Evolutionary conservation across 345 rosid species (phyloP).

Genomic region (Cochlearia excelsa): DNA sequence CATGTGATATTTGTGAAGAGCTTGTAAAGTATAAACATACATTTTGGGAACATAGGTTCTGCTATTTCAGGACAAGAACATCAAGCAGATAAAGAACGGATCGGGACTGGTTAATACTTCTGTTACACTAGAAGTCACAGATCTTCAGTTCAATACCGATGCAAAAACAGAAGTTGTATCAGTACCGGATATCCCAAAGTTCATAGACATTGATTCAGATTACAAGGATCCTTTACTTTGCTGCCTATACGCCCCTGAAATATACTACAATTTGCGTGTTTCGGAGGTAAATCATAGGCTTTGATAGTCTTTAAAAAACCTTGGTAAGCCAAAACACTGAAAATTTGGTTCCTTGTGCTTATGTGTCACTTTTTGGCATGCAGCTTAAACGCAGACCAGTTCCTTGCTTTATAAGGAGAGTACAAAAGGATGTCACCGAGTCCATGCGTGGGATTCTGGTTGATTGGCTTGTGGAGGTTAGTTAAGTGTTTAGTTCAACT

Average conservation of each 20-base stretch:
- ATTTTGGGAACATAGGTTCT: slow-evolving; percentile 14
- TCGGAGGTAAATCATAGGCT: slow-evolving; percentile 62
- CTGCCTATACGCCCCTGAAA: slow-evolving; percentile 72
- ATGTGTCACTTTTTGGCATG: slow-evolving; percentile 20
- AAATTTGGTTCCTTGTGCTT: slow-evolving; percentile 11
- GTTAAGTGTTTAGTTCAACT: slow-evolving; percentile 13
- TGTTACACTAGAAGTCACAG: slow-evolving; percentile 29
- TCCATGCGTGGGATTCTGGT: slow-evolving; percentile 87
- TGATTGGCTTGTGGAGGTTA: slow-evolving; percentile 99
- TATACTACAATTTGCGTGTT: slow-evolving; percentile 63
- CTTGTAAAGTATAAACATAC: too few relatives aligned
- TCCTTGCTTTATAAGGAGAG: slow-evolving; percentile 61
- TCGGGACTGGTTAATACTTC: slow-evolving; percentile 29
- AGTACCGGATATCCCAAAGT: slow-evolving; percentile 39
- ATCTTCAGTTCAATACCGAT: slow-evolving; percentile 22
- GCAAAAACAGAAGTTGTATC: slow-evolving; percentile 22
- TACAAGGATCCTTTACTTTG: slow-evolving; percentile 66
- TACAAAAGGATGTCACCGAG: slow-evolving; percentile 73
- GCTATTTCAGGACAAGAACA: slow-evolving; percentile 47
- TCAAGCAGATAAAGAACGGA: slow-evolving; percentile 46
- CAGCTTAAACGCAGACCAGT: slow-evolving; percentile 71
- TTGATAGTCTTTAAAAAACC: slow-evolving; percentile 6
- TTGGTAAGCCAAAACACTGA: slow-evolving; percentile 5
- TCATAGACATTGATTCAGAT: slow-evolving; percentile 64
- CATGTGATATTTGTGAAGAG: slow-evolving; percentile 11